phyloP scores from a whole-genome alignment of 78 protist species.

The Chrysochromulina tobinii region DNA sequence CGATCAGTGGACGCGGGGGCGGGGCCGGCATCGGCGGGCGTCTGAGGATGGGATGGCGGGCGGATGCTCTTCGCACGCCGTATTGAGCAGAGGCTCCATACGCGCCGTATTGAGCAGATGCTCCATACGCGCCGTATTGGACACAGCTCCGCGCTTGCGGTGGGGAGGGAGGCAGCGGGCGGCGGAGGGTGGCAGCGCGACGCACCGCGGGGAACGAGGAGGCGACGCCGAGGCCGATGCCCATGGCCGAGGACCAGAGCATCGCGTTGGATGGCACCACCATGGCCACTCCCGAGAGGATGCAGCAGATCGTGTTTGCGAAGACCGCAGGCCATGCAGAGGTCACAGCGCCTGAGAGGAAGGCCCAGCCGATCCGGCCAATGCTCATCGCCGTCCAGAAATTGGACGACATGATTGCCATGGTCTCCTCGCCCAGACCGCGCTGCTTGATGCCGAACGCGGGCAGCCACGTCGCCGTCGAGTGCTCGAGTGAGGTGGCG shows the following conservation, averaged over 20 bases:
- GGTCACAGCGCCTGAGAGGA: not conserved
- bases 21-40: too few species aligned
- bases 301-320: not conserved
- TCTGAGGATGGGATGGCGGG: too few species aligned
- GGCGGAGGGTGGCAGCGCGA: not conserved
- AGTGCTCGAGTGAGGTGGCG: not conserved
- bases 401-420: not conserved
- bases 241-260: not conserved
- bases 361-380: not conserved
- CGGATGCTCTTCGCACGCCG: too few species aligned
- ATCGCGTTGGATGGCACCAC: not conserved
- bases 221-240: not conserved
- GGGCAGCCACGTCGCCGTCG: slow-evolving; percentile 6
- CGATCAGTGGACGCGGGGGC: too few species aligned
- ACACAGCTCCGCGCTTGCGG: too few species aligned
- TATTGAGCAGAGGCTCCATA: too few species aligned
- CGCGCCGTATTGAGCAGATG: too few species aligned
- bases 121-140: too few species aligned
- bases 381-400: not conserved
- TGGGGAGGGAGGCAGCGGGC: too few species aligned
- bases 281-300: not conserved
- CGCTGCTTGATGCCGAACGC: not conserved
- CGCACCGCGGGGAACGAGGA: not conserved
- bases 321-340: not conserved
- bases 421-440: not conserved